Percentiles rank a stretch among this genome's conserved stretches.
Evolutionary conservation across 352 stramenopile genomes (phyloP).

Genomic region (Pythium volutum): DNA sequence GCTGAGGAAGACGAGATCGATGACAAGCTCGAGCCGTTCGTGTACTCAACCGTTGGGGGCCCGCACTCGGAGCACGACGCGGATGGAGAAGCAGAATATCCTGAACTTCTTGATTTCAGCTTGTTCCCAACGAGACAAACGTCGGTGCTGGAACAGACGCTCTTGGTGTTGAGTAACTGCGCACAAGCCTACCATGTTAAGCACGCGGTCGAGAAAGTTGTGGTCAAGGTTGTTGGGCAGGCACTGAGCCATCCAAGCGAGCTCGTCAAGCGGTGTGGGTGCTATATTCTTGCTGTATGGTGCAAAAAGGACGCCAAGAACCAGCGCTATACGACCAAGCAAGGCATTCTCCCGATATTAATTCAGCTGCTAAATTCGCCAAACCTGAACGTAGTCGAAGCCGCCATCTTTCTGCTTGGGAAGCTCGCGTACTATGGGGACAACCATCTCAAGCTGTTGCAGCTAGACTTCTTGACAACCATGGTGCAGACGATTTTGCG

Average conservation of each 20-base stretch:
- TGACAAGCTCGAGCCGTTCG: slow-evolving; percentile 29
- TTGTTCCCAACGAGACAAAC: slow-evolving; percentile 56
- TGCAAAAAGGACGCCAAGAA: slow-evolving; percentile 44
- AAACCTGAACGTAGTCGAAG: slow-evolving; percentile 55
- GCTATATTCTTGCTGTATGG: slow-evolving; percentile 65
- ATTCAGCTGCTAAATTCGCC: slow-evolving; percentile 64
- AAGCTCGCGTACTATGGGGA: slow-evolving; percentile 64
- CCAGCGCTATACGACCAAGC: slow-evolving; percentile 47
- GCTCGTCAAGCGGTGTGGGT: slow-evolving; percentile 64
- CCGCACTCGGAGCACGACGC: background rate
- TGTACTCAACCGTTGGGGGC: slow-evolving; percentile 11
- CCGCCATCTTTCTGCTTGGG: slow-evolving; percentile 52
- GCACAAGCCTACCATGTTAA: slow-evolving; percentile 41
- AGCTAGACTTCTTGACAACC: slow-evolving; percentile 55
- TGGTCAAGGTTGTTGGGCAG: slow-evolving; percentile 57
- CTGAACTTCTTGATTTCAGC: slow-evolving; percentile 47
- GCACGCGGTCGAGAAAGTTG: slow-evolving; percentile 41
- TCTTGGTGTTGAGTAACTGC: slow-evolving; percentile 72
- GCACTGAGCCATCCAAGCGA: slow-evolving; percentile 58
- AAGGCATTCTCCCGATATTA: slow-evolving; percentile 40
- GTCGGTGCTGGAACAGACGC: slow-evolving; percentile 57
- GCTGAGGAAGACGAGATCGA: slow-evolving; percentile 27
- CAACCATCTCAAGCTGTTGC: slow-evolving; percentile 63
- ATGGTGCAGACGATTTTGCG: slow-evolving; percentile 49
- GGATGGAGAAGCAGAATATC: slow-evolving; percentile 19